Conservation (phyloP, 2,329 filamentous ascomycete species). For the Magnaporthiopsis incrustans region DNA sequence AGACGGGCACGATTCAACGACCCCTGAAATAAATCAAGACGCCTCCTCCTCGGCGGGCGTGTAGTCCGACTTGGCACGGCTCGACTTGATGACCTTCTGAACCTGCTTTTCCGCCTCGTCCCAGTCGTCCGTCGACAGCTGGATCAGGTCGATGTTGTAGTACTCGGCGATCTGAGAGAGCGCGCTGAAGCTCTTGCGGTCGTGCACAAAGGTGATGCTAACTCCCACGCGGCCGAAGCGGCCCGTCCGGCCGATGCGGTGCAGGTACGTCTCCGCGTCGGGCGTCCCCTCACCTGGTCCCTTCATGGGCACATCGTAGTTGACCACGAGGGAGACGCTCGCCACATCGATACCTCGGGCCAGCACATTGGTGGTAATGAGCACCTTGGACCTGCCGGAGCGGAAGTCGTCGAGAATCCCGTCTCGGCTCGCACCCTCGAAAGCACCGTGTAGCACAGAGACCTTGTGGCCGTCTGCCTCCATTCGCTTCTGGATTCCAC, state of each 20-base stretch:
- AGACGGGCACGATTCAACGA: not conserved
- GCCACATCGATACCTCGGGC: slow-evolving; percentile 90
- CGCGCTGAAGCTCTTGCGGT: slow-evolving; percentile 71
- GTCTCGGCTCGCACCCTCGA: slow-evolving; percentile 79
- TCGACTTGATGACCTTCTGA: slow-evolving; percentile 71
- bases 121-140: slow-evolving; percentile 82
- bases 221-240: slow-evolving; percentile 96
- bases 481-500: slow-evolving; percentile 81
- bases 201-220: slow-evolving; percentile 88
- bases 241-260: slow-evolving; percentile 94
- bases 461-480: slow-evolving; percentile 83
- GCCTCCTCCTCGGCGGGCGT: slow-evolving; percentile 13
- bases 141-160: slow-evolving; percentile 74
- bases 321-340: slow-evolving; percentile 95
- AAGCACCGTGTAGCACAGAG: slow-evolving; percentile 78
- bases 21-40: not conserved
- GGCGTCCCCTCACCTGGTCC: slow-evolving; percentile 70
- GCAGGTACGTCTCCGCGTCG: slow-evolving; percentile 92
- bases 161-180: slow-evolving; percentile 71
- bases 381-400: slow-evolving; percentile 78
- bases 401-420: slow-evolving; percentile 80
- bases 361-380: slow-evolving; percentile 95
- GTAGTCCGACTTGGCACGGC: slow-evolving; percentile 44
- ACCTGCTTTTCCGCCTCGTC: slow-evolving; percentile 79
- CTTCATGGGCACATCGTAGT: slow-evolving; percentile 82